Percentiles rank a stretch among this genome's conserved stretches.
Evolutionary conservation across 108 stramenopile species (phyloP).

Genomic region (Stephanodiscus minutulus): DNA sequence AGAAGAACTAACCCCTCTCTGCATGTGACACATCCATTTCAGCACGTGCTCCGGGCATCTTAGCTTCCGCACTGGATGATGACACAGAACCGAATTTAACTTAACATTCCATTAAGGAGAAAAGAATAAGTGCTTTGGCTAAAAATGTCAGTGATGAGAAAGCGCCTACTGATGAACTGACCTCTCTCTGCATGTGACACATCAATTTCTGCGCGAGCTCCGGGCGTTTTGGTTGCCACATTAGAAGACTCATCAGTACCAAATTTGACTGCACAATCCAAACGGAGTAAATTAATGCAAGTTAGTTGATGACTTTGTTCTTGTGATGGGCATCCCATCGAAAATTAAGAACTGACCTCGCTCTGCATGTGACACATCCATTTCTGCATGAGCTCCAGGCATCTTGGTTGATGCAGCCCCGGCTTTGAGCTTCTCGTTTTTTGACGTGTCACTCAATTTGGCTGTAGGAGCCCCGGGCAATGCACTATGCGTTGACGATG

Average conservation of each 20-base stretch:
- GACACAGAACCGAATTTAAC: not conserved
- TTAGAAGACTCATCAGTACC: not conserved
- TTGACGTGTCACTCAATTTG: slow-evolving; percentile 1
- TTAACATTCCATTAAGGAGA: too few species aligned
- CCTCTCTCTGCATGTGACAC: not conserved
- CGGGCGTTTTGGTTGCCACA: not conserved
- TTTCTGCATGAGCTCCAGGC: not conserved
- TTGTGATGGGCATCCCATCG: too few species aligned
- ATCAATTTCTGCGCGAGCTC: not conserved
- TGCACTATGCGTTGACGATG: not conserved
- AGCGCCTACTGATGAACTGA: too few species aligned
- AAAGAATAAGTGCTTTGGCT: too few species aligned
- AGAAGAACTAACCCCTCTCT: slow-evolving; percentile 3
- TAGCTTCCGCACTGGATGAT: not conserved
- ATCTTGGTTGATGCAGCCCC: too few species aligned
- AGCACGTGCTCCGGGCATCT: not conserved
- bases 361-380: not conserved
- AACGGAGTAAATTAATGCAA: too few species aligned
- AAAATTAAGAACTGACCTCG: too few species aligned
- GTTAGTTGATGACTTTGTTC: too few species aligned
- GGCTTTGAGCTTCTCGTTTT: not conserved
- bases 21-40: not conserved
- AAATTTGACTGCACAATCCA: too few species aligned
- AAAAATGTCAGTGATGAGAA: too few species aligned
- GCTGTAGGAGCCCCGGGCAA: slow-evolving; percentile 12